Evolutionary conservation across 371 early-diverging fungal species (phyloP), one percentile per base, ranked within the genome.

Genomic region (Apophysomyces elegans): DNA sequence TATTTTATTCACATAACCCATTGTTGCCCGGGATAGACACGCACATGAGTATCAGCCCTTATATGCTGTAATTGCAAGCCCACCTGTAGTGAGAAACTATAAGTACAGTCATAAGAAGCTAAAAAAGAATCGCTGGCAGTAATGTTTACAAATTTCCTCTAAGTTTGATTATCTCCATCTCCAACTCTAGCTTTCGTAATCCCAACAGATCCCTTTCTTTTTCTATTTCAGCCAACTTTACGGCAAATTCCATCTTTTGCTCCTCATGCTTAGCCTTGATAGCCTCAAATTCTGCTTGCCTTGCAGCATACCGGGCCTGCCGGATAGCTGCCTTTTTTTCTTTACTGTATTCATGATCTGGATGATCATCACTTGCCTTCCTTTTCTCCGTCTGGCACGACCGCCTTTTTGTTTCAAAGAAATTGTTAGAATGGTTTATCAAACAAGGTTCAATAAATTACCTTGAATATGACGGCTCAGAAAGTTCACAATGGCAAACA

Each of bases 221-320:
- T 41, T 60, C 44, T 9, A 60, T 26, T n/a, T 39, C 32, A 13
- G 43, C 60, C 21, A 60, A 60, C 43, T 44, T 12, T 14, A 60
- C 32, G 1, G 38, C 41, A 41, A 39, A 37, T 16, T 44, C 43
- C 43, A 60, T 60, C 26, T 41, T 60, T 3, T 32, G 60, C 13
- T 37, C 41, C 21, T 60, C 60, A 39, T 60, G 60, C 26, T 60
- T 60, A 7, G 60, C 60, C 26, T 60, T 60, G 60, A 60, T 7
- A 12, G 60, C 38, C 21, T 60, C 60, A 5, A 37, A 60, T 21
- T 60, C 43, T 5, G 60, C 60, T 60, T 60, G 60, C 21, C 43
- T 38, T 41, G 60, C 43, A 37, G 14, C 41, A 41, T 41, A 60
- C 32, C 43, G 32, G 43, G 60, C 60, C 43, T 39, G 60, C 41